Percentiles rank a stretch among this genome's conserved stretches.
phyloP scores from a whole-genome alignment of 495 filamentous ascomycete species.

The Aspergillus taichungensis region DNA sequence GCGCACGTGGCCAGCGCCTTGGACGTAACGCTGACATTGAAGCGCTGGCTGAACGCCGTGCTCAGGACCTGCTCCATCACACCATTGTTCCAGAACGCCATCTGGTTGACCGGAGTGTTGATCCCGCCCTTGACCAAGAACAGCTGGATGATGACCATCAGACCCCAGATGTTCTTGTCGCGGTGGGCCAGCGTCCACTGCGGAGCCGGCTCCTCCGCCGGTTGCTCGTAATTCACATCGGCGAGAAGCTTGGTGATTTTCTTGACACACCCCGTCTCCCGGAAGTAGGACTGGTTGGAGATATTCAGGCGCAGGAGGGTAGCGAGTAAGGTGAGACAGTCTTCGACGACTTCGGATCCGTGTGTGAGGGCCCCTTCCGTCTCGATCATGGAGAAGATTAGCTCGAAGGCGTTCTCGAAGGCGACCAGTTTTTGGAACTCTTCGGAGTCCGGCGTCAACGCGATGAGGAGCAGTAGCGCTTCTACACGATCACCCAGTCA shows the following conservation, averaged over 20 bases:
- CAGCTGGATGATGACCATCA: slow-evolving; percentile 74
- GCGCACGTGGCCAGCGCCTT: slow-evolving; percentile 82
- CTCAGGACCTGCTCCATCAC: slow-evolving; percentile 75
- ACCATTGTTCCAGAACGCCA: slow-evolving; percentile 72
- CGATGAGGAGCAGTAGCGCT: slow-evolving; percentile 58
- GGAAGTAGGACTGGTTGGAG: slow-evolving; percentile 89
- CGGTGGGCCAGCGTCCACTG: slow-evolving; percentile 68
- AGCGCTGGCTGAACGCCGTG: slow-evolving; percentile 69
- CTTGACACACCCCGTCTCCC: slow-evolving; percentile 79
- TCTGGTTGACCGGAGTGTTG: slow-evolving; percentile 76
- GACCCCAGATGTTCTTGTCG: slow-evolving; percentile 87
- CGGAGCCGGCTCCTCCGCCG: slow-evolving; percentile 51
- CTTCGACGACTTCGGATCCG: slow-evolving; percentile 85
- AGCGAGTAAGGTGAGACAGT: slow-evolving; percentile 86
- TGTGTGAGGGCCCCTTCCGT: slow-evolving; percentile 72
- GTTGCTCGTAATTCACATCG: slow-evolving; percentile 49
- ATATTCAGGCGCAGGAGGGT: slow-evolving; percentile 84
- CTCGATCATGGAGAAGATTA: slow-evolving; percentile 72
- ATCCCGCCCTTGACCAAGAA: slow-evolving; percentile 75
- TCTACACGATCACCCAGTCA: slow-evolving; percentile 29
- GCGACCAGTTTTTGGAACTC: slow-evolving; percentile 91
- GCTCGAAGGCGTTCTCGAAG: slow-evolving; percentile 88
- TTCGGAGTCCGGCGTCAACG: slow-evolving; percentile 59
- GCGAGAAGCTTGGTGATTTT: slow-evolving; percentile 62
- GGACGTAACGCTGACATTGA: slow-evolving; percentile 67